A percentile compares a stretch with the other conserved stretches of the same genome.
phyloP scores from a whole-genome alignment of 495 filamentous ascomycete genomes.

The Niebla homalea region DNA sequence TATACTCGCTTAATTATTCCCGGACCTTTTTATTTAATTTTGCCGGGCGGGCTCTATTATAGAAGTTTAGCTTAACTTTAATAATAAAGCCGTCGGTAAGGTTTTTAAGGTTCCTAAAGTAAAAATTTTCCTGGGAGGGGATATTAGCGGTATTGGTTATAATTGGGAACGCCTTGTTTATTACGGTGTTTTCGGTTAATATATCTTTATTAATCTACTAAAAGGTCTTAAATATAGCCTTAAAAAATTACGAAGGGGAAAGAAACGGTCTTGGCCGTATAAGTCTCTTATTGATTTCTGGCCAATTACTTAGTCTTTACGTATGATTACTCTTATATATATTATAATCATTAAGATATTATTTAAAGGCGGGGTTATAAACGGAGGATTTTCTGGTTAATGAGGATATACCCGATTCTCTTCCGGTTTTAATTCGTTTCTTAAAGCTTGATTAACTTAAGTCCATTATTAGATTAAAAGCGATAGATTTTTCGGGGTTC shows the following conservation, averaged over 20 bases:
- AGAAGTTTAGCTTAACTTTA: too few species aligned
- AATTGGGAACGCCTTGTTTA: constrained; percentile 22
- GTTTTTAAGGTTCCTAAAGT: constrained; percentile 23
- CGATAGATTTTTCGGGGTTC: not conserved
- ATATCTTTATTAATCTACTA: too few species aligned
- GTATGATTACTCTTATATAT: too few species aligned
- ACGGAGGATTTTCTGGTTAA: too few species aligned
- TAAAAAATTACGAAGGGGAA: constrained; percentile 25
- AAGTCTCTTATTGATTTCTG: constrained; percentile 20
- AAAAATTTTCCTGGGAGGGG: constrained; percentile 14
- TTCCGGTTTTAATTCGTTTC: too few species aligned
- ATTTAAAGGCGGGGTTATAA: constrained; percentile 26
- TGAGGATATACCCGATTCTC: too few species aligned
- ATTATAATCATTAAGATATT: constrained; percentile 22
- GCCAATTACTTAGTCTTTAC: too few species aligned
- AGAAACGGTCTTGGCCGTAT: constrained; percentile 23
- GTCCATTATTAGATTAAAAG: constrained; percentile 1
- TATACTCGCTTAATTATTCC: constrained; percentile 14
- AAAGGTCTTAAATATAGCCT: constrained; percentile 16
- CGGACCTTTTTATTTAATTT: constrained; percentile 18
- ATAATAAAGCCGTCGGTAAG: constrained; percentile 20
- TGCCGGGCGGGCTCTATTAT: constrained; percentile 25
- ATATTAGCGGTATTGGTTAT: constrained; percentile 20
- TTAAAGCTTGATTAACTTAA: too few species aligned
- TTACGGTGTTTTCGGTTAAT: too few species aligned